Base-by-base conservation (phyloP, 1,284 basidiomycete genomes). In the Waitea zeae region DNA sequence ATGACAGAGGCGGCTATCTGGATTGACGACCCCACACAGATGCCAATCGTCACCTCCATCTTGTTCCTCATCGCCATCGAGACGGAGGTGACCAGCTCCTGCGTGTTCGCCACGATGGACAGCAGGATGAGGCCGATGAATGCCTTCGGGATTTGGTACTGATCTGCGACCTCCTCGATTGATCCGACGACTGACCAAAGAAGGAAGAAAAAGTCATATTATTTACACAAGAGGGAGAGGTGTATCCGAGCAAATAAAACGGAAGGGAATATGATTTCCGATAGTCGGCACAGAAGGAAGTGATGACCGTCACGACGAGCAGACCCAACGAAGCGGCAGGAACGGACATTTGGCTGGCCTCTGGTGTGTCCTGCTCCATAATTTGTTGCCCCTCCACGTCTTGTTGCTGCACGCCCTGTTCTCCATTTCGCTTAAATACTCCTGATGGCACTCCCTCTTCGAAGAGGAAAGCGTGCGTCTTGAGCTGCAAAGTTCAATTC, bases 61-160 rank as follows among this genome's bases (percentile, higher is more conserved):
- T 83, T 80, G 42, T 70, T 65, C 55, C 87, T 88, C 64, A 80
- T 64, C 1, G 87, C 86, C 87, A 92, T 92, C 78, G 82, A 88
- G 3, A 92, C 70, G 5, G 80, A 74, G 0, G 84, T 89, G 26
- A 76, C 70, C 45, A 80, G 76, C 47, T 81, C 86, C 12, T 83
- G 82, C 9, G 81, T 76, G 48, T 83, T 83, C 2, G 73, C n/a
- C 30, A 81, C 79, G 35, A 83, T 70, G 3, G 78, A 78, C 5
- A 82, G 53, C 22, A 82, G 57, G 40, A 83, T 76, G 18, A 81
- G 50, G 49, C 80, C 81, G 42, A 84, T 84, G 54, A 86, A 82
- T 3, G 74, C 50, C 52, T 88, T 87, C 2, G 89, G 82, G 36
- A 95, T 81, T 40, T 67, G 52, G 52, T 82, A 89, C 34, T 76